A percentile compares a stretch with the other conserved stretches of the same genome.
These are phyloP conservation scores for Metschnikowia vanudenii DNA, from an alignment of 805 yeast species.

Conservation along the genomic window DNA sequence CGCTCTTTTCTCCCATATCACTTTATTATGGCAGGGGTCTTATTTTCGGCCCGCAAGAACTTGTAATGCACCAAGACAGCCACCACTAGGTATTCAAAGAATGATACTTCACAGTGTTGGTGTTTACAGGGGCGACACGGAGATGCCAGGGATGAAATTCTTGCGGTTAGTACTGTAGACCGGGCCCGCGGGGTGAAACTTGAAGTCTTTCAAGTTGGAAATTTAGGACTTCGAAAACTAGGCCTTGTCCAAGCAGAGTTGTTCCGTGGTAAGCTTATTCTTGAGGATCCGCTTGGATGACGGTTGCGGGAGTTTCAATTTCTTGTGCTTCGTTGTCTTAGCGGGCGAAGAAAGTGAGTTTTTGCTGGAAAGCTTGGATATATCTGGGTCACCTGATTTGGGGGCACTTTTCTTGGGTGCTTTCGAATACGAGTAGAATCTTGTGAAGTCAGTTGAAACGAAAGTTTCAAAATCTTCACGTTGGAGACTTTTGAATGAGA, in stretches of 20 bases:
- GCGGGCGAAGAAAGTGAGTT: constrained; percentile 14
- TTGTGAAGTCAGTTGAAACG: constrained; percentile 3
- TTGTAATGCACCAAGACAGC: constrained; percentile 33
- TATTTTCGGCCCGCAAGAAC: constrained; percentile 17
- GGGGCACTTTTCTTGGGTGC: background rate
- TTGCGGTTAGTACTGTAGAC: constrained; percentile 13
- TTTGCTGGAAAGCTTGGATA: constrained; percentile 19
- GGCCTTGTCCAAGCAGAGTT: constrained; percentile 20
- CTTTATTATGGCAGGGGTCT: constrained; percentile 12
- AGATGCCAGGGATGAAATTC: constrained; percentile 3
- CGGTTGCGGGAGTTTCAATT: constrained; percentile 27
- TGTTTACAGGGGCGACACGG: constrained; percentile 5
- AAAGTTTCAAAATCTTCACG: constrained; percentile 22
- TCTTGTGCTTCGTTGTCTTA: constrained; percentile 16
- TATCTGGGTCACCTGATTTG: constrained; percentile 1
- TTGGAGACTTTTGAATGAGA: constrained; percentile 44
- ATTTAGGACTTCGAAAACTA: constrained; percentile 41
- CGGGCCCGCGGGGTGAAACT: constrained; percentile 38
- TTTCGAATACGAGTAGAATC: constrained; percentile 9
- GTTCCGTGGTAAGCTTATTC: constrained; percentile 33
- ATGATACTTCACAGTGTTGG: constrained; percentile 24
- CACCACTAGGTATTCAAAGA: constrained; percentile 35
- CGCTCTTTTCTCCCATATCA: constrained; percentile 20
- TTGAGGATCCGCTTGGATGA: constrained; percentile 42
- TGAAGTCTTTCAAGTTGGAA: constrained; percentile 42